phyloP scores from a whole-genome alignment of 2,329 filamentous ascomycete species.

The Gremmenia infestans region DNA sequence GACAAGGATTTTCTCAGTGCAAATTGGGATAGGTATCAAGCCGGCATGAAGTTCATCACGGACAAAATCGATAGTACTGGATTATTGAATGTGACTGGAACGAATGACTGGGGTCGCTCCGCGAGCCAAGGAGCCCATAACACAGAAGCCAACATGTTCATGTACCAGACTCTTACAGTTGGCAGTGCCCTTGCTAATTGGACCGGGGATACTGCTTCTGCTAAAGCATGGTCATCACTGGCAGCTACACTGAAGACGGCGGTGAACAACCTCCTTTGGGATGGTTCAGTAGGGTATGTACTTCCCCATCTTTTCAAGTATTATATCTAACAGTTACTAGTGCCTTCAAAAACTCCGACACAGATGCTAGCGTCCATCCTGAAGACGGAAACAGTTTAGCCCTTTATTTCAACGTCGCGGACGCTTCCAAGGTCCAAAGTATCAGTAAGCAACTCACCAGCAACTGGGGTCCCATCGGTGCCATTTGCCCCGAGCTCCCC shows the following conservation, averaged over 20 bases:
- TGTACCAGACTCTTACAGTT: conserved; percentile 43
- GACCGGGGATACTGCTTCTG: conserved; percentile 26
- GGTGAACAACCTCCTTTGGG: conserved; percentile 21
- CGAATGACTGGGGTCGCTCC: conserved; percentile 27
- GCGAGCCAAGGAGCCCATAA: conserved; percentile 27
- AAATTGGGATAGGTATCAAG: conserved; percentile 45
- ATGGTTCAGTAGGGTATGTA: conserved; percentile 20
- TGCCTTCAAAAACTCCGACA: conserved; percentile 34
- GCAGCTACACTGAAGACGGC: conserved; percentile 18
- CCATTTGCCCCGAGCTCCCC: conserved; percentile 50
- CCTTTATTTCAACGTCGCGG: conserved; percentile 31
- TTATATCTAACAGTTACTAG: conserved; percentile 18
- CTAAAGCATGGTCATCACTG: conserved; percentile 12
- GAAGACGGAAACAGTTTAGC: conserved; percentile 58
- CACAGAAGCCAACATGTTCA: conserved; percentile 28
- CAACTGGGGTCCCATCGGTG: conserved; percentile 50
- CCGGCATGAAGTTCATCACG: conserved; percentile 42
- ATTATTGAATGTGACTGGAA: conserved; percentile 25
- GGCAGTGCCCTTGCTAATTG: conserved; percentile 42
- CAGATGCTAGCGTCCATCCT: conserved; percentile 50
- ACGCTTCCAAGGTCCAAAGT: conserved; percentile 34
- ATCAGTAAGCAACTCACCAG: conserved; percentile 23
- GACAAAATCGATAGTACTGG: conserved; percentile 38
- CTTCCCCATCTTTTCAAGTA: not conserved
- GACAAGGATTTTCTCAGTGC: conserved; percentile 42